A percentile compares a stretch with the other conserved stretches of the same genome.
These are phyloP conservation scores for Dictyostelium intermedium DNA, from an alignment of 78 protist species.

Conservation along the genomic window DNA sequence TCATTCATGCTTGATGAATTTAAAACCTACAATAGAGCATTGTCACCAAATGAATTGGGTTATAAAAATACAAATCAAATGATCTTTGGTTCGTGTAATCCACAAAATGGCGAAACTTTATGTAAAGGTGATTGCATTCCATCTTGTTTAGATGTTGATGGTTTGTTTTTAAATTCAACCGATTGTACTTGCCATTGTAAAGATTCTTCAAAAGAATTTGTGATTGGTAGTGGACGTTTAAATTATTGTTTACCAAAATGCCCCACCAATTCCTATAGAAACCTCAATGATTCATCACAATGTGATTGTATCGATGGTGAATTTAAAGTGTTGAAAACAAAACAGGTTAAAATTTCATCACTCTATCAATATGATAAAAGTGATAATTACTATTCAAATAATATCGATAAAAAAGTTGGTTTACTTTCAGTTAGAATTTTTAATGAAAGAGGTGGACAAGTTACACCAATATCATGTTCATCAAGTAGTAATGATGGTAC, in stretches of 20 bases:
- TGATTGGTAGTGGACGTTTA: background rate
- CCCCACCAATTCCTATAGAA: background rate
- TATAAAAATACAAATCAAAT: background rate
- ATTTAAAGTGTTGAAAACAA: background rate
- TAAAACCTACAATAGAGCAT: background rate
- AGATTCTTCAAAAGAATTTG: background rate
- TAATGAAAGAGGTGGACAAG: background rate
- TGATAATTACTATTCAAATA: constrained; percentile 7
- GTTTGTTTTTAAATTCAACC: background rate
- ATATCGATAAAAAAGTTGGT: background rate
- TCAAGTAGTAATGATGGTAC: background rate
- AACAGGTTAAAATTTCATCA: background rate
- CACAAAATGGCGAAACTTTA: background rate
- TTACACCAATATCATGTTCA: constrained; percentile 4
- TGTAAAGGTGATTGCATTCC: background rate
- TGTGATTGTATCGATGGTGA: constrained; percentile 31
- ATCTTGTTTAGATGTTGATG: background rate
- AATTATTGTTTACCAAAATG: background rate
- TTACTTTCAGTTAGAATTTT: background rate
- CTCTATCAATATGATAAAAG: background rate
- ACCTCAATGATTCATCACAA: background rate
- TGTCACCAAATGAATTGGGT: constrained; percentile 2
- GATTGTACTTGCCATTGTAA: background rate
- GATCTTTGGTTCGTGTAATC: background rate
- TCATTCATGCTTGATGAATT: constrained; percentile 1